Percentiles rank a stretch among this genome's conserved stretches.
Evolutionary conservation across 768 basidiomycete genomes (phyloP).

Genomic region (Rhizopogon vinicolor): DNA sequence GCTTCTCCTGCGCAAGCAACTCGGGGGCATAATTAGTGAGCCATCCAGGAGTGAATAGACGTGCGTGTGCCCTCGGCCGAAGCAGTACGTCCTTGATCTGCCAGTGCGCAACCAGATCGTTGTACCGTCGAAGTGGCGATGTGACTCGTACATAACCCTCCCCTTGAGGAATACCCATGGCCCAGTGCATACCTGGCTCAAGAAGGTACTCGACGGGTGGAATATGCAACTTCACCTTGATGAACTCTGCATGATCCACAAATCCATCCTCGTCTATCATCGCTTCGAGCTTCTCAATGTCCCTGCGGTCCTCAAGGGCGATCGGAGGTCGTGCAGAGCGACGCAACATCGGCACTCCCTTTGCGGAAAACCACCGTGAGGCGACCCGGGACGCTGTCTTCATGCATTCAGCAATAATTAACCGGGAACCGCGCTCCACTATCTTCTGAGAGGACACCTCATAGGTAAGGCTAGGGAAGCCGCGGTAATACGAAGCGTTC

Average conservation of each 20-base stretch:
- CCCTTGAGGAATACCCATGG: conserved; percentile 60
- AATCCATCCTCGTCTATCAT: conserved; percentile 42
- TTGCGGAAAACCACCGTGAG: conserved; percentile 64
- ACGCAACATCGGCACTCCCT: conserved; percentile 58
- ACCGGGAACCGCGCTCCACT: conserved; percentile 38
- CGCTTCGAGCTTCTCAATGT: conserved; percentile 41
- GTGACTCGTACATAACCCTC: conserved; percentile 85
- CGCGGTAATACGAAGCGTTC: conserved; percentile 33
- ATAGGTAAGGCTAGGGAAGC: conserved; percentile 51
- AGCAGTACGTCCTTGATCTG: conserved; percentile 82
- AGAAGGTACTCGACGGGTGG: conserved; percentile 41
- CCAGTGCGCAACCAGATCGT: conserved; percentile 85
- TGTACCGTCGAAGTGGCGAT: conserved; percentile 82
- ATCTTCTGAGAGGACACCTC: conserved; percentile 25
- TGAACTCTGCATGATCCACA: conserved; percentile 34
- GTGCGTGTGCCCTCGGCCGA: conserved; percentile 24
- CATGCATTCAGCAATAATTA: conserved; percentile 76
- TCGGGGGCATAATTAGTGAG: conserved; percentile 39
- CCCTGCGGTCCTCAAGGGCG: conserved; percentile 23
- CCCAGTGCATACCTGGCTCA: conserved; percentile 59
- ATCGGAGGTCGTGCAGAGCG: conserved; percentile 37
- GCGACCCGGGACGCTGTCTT: conserved; percentile 73
- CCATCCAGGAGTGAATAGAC: conserved; percentile 43
- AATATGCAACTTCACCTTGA: conserved; percentile 29
- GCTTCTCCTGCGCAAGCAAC: conserved; percentile 32